Evolutionary conservation across 1,139 yeast species (phyloP).

Genomic region (Kazachstania sp.): DNA sequence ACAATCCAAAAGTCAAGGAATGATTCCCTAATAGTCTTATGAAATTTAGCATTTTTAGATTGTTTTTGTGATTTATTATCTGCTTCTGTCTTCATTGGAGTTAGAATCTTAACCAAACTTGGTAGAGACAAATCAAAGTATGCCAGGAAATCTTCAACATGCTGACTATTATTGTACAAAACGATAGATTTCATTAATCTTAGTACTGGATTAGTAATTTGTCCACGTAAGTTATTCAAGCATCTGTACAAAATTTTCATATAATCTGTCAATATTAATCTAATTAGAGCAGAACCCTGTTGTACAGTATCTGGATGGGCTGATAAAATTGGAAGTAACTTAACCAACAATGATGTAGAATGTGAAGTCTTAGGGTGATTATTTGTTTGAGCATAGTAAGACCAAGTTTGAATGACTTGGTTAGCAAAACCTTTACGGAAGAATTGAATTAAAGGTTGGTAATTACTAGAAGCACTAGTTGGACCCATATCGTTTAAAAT

Average conservation of each 20-base stretch:
- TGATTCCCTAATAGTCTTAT: slow-evolving; percentile 39
- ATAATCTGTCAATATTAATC: slow-evolving; percentile 47
- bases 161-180: slow-evolving; percentile 40
- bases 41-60: slow-evolving; percentile 19
- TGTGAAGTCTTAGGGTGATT: slow-evolving; percentile 46
- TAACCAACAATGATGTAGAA: slow-evolving; percentile 31
- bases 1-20: slow-evolving; percentile 57
- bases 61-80: slow-evolving; percentile 31
- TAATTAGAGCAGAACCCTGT: slow-evolving; percentile 38
- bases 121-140: slow-evolving; percentile 61
- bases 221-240: slow-evolving; percentile 49
- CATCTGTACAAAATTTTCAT: slow-evolving; percentile 62
- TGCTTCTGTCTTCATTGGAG: slow-evolving; percentile 43
- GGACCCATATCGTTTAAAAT: slow-evolving; percentile 16
- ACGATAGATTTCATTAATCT: slow-evolving; percentile 47
- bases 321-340: slow-evolving; percentile 16
- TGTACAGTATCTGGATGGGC: slow-evolving; percentile 19
- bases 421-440: slow-evolving; percentile 31
- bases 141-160: slow-evolving; percentile 51
- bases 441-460: slow-evolving; percentile 27
- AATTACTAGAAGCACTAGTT: slow-evolving; percentile 20
- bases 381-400: slow-evolving; percentile 55
- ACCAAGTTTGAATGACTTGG: slow-evolving; percentile 48
- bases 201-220: slow-evolving; percentile 54
- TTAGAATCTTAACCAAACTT: slow-evolving; percentile 52